Percentiles rank a stretch among this genome's conserved stretches.
These are phyloP conservation scores for Fistulifera solaris DNA, from an alignment of 108 stramenopile genomes.

Conservation along the genomic window DNA sequence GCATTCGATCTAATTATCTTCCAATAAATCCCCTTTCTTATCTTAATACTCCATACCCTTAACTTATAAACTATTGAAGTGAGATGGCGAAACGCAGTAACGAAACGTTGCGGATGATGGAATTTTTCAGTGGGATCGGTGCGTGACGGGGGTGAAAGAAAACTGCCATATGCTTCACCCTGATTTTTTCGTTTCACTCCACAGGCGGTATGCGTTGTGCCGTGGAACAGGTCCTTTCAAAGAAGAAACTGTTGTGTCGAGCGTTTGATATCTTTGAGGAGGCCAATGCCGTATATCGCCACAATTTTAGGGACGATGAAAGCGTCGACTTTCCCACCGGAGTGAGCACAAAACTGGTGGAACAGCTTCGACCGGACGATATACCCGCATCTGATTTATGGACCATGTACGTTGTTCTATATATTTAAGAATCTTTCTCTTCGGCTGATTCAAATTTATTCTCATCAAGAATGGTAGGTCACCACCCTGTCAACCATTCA, in stretches of 20 bases:
- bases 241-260: conserved; percentile 11
- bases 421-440: too few species aligned
- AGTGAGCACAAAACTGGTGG: conserved; percentile 36
- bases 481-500: conserved; percentile 52
- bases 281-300: conserved; percentile 30
- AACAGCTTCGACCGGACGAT: conserved; percentile 18
- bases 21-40: too few species aligned
- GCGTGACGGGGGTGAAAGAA: too few species aligned
- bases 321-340: neutral
- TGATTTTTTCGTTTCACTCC: too few species aligned
- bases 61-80: too few species aligned
- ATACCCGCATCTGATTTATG: neutral
- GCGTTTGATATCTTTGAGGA: conserved; percentile 41
- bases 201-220: conserved; percentile 44
- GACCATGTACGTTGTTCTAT: neutral
- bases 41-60: too few species aligned
- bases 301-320: conserved; percentile 21
- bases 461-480: conserved; percentile 6
- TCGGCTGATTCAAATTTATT: too few species aligned
- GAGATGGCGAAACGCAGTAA: too few species aligned
- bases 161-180: too few species aligned
- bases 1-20: too few species aligned
- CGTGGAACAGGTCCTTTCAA: conserved; percentile 20
- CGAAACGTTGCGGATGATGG: too few species aligned
- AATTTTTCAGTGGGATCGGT: too few species aligned